Conservation (phyloP, 257 asterid genomes). For the Leptodermis oblonga region DNA sequence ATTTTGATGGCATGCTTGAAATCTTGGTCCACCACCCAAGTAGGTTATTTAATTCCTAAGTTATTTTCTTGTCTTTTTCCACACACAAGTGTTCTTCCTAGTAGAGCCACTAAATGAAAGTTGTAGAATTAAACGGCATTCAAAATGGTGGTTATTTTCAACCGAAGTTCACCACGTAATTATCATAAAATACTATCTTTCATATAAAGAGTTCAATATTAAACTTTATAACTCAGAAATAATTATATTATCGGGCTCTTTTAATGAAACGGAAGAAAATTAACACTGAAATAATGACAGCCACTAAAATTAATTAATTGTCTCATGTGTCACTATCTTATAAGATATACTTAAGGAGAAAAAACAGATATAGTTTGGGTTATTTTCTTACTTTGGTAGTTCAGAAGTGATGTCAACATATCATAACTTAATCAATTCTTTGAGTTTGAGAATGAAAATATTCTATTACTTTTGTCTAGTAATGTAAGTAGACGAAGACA, state of each 20-base stretch:
- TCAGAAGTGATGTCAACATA: neutral
- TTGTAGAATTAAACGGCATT: constrained; percentile 5
- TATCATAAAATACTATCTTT: too few species aligned
- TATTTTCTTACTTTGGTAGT: neutral
- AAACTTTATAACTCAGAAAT: too few species aligned
- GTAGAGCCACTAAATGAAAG: constrained; percentile 1
- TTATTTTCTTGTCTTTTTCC: neutral
- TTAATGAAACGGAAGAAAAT: too few species aligned
- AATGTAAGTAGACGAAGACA: neutral
- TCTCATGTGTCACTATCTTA: neutral
- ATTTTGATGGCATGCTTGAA: constrained; percentile 1
- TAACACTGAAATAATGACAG: neutral
- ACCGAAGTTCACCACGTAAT: neutral
- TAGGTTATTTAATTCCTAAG: too few species aligned
- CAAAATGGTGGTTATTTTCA: neutral
- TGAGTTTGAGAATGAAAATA: neutral
- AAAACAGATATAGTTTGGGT: neutral
- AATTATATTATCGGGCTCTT: too few species aligned
- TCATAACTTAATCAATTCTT: neutral
- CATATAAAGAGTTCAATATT: too few species aligned
- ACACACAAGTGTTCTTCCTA: neutral
- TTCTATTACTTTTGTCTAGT: too few species aligned
- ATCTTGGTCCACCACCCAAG: constrained; percentile 9
- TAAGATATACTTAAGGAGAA: too few species aligned
- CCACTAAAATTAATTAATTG: neutral